These are phyloP conservation scores for Paecilomyces formosus DNA, from an alignment of 2,329 filamentous ascomycete species.

Conservation along the genomic window DNA sequence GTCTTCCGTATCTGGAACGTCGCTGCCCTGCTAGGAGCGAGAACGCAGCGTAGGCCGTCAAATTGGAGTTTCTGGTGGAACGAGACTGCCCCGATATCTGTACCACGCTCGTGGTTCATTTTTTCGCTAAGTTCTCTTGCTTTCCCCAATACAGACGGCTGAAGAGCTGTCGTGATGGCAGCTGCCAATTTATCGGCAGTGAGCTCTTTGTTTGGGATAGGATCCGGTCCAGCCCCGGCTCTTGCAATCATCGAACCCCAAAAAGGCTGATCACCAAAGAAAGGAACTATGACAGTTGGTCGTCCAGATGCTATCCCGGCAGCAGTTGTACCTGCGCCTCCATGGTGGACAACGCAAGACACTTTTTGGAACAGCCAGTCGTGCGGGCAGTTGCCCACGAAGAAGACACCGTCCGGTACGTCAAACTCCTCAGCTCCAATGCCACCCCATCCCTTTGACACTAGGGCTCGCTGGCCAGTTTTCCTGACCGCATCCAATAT, in stretches of 20 bases:
- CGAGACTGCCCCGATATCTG: constrained; percentile 55
- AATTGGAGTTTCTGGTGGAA: constrained; percentile 66
- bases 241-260: constrained; percentile 71
- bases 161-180: constrained; percentile 55
- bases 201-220: constrained; percentile 61
- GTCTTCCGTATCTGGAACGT: constrained; percentile 68
- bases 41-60: constrained; percentile 59
- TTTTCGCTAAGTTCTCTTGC: constrained; percentile 53
- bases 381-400: constrained; percentile 79
- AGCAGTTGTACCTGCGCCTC: constrained; percentile 80
- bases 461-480: constrained; percentile 66
- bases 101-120: constrained; percentile 60
- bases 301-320: constrained; percentile 74
- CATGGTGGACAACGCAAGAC: constrained; percentile 77
- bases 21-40: constrained; percentile 61
- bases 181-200: constrained; percentile 59
- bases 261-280: constrained; percentile 80
- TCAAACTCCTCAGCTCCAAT: constrained; percentile 64
- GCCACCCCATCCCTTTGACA: constrained; percentile 85
- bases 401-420: constrained; percentile 69
- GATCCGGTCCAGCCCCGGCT: constrained; percentile 64
- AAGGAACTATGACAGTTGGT: constrained; percentile 76
- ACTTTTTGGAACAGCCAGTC: constrained; percentile 84
- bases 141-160: constrained; percentile 52
- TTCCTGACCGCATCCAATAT: constrained; percentile 64